These are phyloP conservation scores for Peniophora sp. DNA, from an alignment of 1,284 basidiomycete species.

Conservation along the genomic window DNA sequence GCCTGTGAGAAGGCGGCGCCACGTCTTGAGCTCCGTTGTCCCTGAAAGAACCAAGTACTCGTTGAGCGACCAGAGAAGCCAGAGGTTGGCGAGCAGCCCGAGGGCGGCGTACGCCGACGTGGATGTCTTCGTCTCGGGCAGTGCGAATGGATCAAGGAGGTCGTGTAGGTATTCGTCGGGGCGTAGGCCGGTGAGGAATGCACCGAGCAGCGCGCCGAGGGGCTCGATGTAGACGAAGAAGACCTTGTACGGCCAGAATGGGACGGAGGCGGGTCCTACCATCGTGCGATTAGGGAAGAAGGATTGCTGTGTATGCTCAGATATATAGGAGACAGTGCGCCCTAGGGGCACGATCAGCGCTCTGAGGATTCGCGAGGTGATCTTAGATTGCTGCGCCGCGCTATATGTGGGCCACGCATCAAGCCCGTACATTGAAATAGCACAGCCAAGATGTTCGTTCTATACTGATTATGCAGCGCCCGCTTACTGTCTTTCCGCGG, in stretches of 20 bases:
- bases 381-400: no score
- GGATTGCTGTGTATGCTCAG: background rate
- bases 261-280: background rate
- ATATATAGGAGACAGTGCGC: no score
- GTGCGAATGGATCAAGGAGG: constrained; percentile 22
- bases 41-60: constrained; percentile 42
- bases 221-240: constrained; percentile 50
- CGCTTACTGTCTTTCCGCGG: no score
- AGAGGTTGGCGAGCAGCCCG: constrained; percentile 42
- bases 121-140: constrained; percentile 14
- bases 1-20: constrained; percentile 34
- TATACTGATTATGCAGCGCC: no score
- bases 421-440: no score
- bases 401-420: no score
- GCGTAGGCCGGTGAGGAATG: constrained; percentile 35
- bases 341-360: no score
- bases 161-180: constrained; percentile 32
- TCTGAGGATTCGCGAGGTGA: no score
- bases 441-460: no score
- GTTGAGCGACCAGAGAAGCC: constrained; percentile 45
- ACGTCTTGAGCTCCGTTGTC: constrained; percentile 30
- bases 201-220: constrained; percentile 38
- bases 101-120: constrained; percentile 32
- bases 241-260: constrained; percentile 23
- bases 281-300: background rate